Base-by-base conservation (phyloP, 2,329 filamentous ascomycete genomes). In the Alternaria gansuensis region DNA sequence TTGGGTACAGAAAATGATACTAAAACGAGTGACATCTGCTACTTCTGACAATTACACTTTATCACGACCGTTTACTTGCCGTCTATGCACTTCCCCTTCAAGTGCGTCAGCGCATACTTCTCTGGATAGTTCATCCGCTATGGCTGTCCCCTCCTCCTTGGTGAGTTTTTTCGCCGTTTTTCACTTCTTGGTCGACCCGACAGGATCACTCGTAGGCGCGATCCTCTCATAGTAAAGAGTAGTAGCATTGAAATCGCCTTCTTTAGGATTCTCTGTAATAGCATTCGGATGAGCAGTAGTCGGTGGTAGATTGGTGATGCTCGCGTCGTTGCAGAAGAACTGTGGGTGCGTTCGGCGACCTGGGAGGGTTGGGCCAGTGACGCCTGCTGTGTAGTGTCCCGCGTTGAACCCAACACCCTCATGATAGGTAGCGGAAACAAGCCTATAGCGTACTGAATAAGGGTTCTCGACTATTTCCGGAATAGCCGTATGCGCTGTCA, bases 301-400 rank as follows among this genome's bases (percentile, higher is more conserved):
- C 4, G 41, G 41, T 2, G 41, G 13, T 13, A 45, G 24, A 26
- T 10, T 9, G 13, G 24, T 45, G 9, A 45, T 45, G 13, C 10
- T 4, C 7, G 41, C 24, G n/a, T 29, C 41, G n/a, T 45, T 23
- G 24, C 41, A 45, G 24, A 45, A 45, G 13, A 45, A 45, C n/a
- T 45, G 41, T n/a, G 41, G 24, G 17, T n/a, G 37, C 7, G 8
- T n/a, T 28, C 24, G 13, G 23, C 23, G 41, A 17, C 14, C 14
- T n/a, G 24, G 41, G 13, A 29, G 41, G 24, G n/a, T 10, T 8
- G 39, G 36, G 5, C 48, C 48, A 14, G 51, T 53, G 9, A 53
- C 51, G 10, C 6, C 24, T 10, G 51, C 39, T 33, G 26, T n/a
- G 29, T 53, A 53, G 31, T 53, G 51, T 17, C 51, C 51, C 4